These are phyloP conservation scores for Leptographium wingfieldii DNA, from an alignment of 2,329 filamentous ascomycete genomes.

Conservation along the genomic window DNA sequence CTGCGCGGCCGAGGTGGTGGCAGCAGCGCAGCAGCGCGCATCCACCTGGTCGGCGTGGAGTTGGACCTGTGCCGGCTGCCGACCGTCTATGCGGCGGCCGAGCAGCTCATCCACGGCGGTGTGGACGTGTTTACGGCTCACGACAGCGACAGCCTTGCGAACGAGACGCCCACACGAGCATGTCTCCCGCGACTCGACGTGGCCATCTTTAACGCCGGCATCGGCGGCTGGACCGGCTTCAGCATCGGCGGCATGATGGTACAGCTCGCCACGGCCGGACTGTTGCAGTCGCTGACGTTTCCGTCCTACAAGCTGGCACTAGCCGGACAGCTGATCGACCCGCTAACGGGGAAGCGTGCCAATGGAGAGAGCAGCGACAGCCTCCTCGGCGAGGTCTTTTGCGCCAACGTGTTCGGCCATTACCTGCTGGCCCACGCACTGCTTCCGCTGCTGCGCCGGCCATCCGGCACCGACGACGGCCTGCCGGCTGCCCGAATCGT, in stretches of 20 bases:
- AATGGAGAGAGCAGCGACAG: slow-evolving; percentile 20
- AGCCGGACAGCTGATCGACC: slow-evolving; percentile 29
- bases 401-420: slow-evolving; percentile 89
- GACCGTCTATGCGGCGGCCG: slow-evolving; percentile 36
- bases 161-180: neutral
- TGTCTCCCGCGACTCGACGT: slow-evolving; percentile 52
- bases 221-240: slow-evolving; percentile 75
- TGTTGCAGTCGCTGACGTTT: slow-evolving; percentile 59
- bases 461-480: slow-evolving; percentile 20
- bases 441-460: slow-evolving; percentile 54
- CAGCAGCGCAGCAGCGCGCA: slow-evolving; percentile 24
- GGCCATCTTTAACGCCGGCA: slow-evolving; percentile 76
- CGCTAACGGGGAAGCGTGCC: slow-evolving; percentile 25
- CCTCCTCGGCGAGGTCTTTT: slow-evolving; percentile 68
- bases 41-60: slow-evolving; percentile 46
- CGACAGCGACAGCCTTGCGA: slow-evolving; percentile 14
- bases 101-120: slow-evolving; percentile 29
- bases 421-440: slow-evolving; percentile 79
- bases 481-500: slow-evolving; percentile 52
- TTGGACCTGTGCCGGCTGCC: slow-evolving; percentile 48
- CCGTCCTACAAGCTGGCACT: slow-evolving; percentile 62
- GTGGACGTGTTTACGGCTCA: slow-evolving; percentile 31
- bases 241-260: slow-evolving; percentile 50
- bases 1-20: slow-evolving; percentile 28
- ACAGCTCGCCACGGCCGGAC: slow-evolving; percentile 42